A percentile compares a stretch with the other conserved stretches of the same genome.
These are phyloP conservation scores for Suillus weaverae DNA, from an alignment of 768 basidiomycete species.

Conservation along the genomic window DNA sequence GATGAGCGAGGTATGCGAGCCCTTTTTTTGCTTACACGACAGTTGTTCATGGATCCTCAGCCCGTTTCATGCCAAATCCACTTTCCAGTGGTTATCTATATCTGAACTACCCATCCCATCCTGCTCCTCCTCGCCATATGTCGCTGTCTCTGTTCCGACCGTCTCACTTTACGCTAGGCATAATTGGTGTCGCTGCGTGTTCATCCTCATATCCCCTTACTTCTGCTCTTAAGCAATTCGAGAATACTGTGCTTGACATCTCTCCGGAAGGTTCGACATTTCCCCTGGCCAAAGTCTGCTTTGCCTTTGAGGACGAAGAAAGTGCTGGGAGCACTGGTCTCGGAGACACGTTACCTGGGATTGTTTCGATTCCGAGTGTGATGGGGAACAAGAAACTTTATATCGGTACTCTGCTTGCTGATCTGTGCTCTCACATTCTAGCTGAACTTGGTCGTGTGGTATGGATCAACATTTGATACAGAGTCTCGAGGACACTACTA, in stretches of 20 bases:
- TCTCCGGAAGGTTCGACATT: constrained; percentile 68
- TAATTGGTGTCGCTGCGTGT: constrained; percentile 83
- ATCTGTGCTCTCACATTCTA: constrained; percentile 84
- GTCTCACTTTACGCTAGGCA: constrained; percentile 82
- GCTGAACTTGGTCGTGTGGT: constrained; percentile 86
- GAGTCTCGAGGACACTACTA: neutral
- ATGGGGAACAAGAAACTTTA: constrained; percentile 90
- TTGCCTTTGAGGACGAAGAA: constrained; percentile 78
- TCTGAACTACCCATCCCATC: constrained; percentile 75
- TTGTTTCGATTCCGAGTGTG: constrained; percentile 78
- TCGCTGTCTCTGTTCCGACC: constrained; percentile 72
- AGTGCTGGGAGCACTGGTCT: constrained; percentile 52
- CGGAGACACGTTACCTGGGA: constrained; percentile 55
- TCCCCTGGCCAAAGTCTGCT: constrained; percentile 80
- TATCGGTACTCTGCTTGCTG: constrained; percentile 85
- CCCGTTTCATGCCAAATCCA: constrained; percentile 79
- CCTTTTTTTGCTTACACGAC: constrained; percentile 2
- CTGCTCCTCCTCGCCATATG: constrained; percentile 64
- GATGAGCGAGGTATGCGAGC: constrained; percentile 66
- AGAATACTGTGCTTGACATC: constrained; percentile 58
- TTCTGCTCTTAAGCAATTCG: constrained; percentile 64
- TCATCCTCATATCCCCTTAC: constrained; percentile 53
- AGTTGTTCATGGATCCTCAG: constrained; percentile 36
- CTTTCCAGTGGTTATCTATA: constrained; percentile 81
- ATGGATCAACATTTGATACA: constrained; percentile 29